A percentile compares a stretch with the other conserved stretches of the same genome.
Evolutionary conservation across 805 yeast species (phyloP).

Genomic region (Yarrowia porcina): DNA sequence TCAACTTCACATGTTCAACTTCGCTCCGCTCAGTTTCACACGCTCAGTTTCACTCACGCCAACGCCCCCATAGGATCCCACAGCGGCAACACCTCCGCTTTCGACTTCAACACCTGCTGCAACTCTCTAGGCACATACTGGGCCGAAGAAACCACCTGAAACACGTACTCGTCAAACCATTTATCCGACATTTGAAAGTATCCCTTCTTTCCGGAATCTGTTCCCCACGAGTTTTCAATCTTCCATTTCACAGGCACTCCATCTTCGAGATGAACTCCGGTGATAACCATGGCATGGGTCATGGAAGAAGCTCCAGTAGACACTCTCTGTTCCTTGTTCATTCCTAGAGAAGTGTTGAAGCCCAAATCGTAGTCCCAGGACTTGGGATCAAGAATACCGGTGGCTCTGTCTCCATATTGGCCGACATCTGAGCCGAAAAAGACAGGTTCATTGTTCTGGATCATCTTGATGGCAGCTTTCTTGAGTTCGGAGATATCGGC

Average conservation of each 20-base stretch:
- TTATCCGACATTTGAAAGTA: constrained; percentile 69
- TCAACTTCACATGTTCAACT: no score
- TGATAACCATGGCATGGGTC: constrained; percentile 89
- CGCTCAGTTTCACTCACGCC: constrained; percentile 44
- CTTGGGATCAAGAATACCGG: constrained; percentile 71
- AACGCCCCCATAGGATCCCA: constrained; percentile 82
- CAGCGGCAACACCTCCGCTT: constrained; percentile 58
- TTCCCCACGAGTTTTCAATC: constrained; percentile 79
- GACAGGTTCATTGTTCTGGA: constrained; percentile 71
- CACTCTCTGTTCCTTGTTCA: constrained; percentile 38
- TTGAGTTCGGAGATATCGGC: constrained; percentile 59
- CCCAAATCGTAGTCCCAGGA: constrained; percentile 62
- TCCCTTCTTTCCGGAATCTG: constrained; percentile 65
- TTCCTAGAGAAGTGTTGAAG: constrained; percentile 31
- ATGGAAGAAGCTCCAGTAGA: constrained; percentile 66
- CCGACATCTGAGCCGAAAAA: constrained; percentile 92
- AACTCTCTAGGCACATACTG: constrained; percentile 46
- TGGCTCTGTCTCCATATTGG: constrained; percentile 56
- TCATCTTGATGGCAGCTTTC: constrained; percentile 59
- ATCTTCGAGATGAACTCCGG: constrained; percentile 72
- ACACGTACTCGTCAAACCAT: constrained; percentile 71
- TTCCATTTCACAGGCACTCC: constrained; percentile 65
- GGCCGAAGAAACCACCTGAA: constrained; percentile 62
- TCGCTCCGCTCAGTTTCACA: no score
- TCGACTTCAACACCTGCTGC: constrained; percentile 42